Percentiles rank a stretch among this genome's conserved stretches.
Evolutionary conservation across 495 filamentous ascomycete genomes (phyloP).

Genomic region (Xylaria venustula): DNA sequence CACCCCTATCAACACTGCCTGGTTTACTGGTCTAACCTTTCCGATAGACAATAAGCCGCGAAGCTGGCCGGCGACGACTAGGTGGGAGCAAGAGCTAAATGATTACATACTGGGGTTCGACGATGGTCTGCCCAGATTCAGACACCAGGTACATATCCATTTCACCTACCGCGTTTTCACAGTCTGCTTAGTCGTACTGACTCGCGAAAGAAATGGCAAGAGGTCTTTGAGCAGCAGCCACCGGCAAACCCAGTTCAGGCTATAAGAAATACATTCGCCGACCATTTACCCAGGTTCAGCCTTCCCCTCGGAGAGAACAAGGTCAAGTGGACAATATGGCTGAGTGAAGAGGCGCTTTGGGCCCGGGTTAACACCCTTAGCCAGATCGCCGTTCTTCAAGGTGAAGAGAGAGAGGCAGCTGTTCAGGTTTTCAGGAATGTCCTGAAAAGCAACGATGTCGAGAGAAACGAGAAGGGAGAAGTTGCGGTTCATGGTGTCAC

Average conservation of each 20-base stretch:
- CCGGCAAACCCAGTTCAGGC: slow-evolving; percentile 39
- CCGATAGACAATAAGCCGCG: slow-evolving; percentile 50
- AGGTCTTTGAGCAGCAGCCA: slow-evolving; percentile 52
- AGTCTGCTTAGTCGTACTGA: background rate
- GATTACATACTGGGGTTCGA: slow-evolving; percentile 47
- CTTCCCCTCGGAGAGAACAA: slow-evolving; percentile 41
- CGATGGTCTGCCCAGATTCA: slow-evolving; percentile 56
- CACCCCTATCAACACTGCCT: too few relatives aligned
- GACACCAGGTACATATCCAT: slow-evolving; percentile 29
- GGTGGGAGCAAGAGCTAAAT: slow-evolving; percentile 56
- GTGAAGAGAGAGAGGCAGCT: slow-evolving; percentile 47
- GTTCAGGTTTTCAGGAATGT: slow-evolving; percentile 41
- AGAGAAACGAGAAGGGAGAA: slow-evolving; percentile 52
- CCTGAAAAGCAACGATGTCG: slow-evolving; percentile 40
- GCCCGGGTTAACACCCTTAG: slow-evolving; percentile 56
- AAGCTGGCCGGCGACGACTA: slow-evolving; percentile 41
- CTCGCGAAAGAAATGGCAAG: slow-evolving; percentile 41
- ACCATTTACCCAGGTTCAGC: slow-evolving; percentile 46
- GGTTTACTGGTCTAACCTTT: slow-evolving; percentile 4
- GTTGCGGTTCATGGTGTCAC: slow-evolving; percentile 56
- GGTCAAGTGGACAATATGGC: slow-evolving; percentile 44
- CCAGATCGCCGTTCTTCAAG: slow-evolving; percentile 56
- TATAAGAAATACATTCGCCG: slow-evolving; percentile 33
- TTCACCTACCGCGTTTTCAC: background rate
- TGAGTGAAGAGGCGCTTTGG: slow-evolving; percentile 55